A percentile compares a stretch with the other conserved stretches of the same genome.
Conservation (phyloP, 805 yeast species). For the Wickerhamomyces alni region DNA sequence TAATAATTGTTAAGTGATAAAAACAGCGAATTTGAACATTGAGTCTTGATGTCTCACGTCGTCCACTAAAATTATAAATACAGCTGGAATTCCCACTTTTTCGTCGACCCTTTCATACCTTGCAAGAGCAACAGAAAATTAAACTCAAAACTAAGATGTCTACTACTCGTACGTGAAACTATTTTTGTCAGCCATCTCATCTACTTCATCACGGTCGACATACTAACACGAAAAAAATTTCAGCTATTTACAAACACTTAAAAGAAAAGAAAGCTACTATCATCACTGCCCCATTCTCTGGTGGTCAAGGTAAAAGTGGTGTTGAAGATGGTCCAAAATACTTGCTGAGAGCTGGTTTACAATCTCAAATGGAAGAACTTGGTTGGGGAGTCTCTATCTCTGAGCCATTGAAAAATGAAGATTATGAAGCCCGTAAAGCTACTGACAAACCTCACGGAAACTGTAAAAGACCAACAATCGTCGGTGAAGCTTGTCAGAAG, state of each 20-base stretch:
- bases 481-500: constrained; percentile 61
- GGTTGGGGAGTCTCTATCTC: constrained; percentile 63
- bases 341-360: constrained; percentile 66
- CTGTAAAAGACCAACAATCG: constrained; percentile 71
- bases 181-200: constrained; percentile 5
- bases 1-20: constrained; percentile 20
- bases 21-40: constrained; percentile 20
- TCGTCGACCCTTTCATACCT: not conserved
- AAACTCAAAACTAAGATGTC: too few relatives aligned
- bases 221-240: not conserved
- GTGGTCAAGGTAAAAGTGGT: constrained; percentile 93
- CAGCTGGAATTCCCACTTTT: not conserved
- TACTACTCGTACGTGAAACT: too few relatives aligned
- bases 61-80: not conserved
- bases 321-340: constrained; percentile 92
- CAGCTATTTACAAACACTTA: constrained; percentile 45
- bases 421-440: constrained; percentile 37
- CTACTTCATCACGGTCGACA: constrained; percentile 1
- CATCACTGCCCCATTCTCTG: constrained; percentile 87
- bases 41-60: not conserved
- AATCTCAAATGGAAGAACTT: constrained; percentile 51
- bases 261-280: constrained; percentile 55
- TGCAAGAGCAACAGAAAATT: not conserved
- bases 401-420: constrained; percentile 47
- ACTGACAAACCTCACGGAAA: constrained; percentile 35